Evolutionary conservation across 805 yeast genomes (phyloP).

Genomic region (Barnettozyma wickerhamii): DNA sequence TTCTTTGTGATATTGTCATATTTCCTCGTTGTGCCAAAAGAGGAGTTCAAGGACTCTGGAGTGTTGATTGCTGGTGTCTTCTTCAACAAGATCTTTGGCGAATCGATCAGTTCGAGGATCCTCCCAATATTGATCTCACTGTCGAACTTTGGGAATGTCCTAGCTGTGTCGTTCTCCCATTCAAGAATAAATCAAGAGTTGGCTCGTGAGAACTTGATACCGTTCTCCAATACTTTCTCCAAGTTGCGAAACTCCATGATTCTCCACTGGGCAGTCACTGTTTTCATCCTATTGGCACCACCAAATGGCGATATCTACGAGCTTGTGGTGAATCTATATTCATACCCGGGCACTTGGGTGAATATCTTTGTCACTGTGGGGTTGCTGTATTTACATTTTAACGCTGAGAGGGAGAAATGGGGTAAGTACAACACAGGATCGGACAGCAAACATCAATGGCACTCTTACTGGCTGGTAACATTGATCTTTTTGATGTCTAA

Average conservation of each 20-base stretch:
- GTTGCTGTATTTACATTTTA: constrained; percentile 44
- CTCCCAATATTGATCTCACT: constrained; percentile 56
- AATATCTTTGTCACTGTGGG: constrained; percentile 50
- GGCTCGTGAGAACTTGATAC: constrained; percentile 46
- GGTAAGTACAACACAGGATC: constrained; percentile 20
- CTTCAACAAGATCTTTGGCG: constrained; percentile 55
- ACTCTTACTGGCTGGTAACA: constrained; percentile 27
- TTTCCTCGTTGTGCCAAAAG: constrained; percentile 38
- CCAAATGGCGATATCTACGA: constrained; percentile 64
- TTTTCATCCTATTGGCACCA: constrained; percentile 47
- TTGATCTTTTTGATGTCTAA: constrained; percentile 41
- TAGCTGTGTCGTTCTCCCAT: constrained; percentile 61
- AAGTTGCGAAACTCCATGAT: constrained; percentile 40
- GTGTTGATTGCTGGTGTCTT: constrained; percentile 61
- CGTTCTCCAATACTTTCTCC: constrained; percentile 44
- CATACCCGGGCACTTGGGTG: constrained; percentile 62
- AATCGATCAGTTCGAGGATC: constrained; percentile 42
- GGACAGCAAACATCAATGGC: constrained; percentile 21
- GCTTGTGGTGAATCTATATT: constrained; percentile 55
- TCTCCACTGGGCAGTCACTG: constrained; percentile 54
- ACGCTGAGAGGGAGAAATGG: constrained; percentile 38
- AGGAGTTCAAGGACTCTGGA: constrained; percentile 48
- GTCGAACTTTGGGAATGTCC: constrained; percentile 60
- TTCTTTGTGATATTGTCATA: constrained; percentile 55
- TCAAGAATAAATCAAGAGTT: constrained; percentile 55